Evolutionary conservation across 2,329 filamentous ascomycete genomes (phyloP), one percentile per base, ranked within the genome.

Genomic region (Didymella exigua): DNA sequence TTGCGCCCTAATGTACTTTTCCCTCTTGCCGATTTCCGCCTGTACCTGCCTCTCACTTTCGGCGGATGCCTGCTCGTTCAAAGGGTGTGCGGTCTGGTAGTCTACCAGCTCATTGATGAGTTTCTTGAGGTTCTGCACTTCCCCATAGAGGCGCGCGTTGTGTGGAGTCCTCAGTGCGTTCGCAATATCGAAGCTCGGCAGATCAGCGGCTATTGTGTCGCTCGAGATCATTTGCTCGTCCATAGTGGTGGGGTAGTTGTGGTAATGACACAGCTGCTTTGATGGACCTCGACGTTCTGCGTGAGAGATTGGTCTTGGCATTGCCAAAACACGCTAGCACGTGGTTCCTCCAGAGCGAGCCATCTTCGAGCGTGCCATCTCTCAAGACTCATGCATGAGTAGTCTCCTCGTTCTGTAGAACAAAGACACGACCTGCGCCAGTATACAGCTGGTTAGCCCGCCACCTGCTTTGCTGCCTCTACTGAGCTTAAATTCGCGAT

Each of bases 1-100:
- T 66, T 91, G 88, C 50, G 91, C 88, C 63, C 89, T 86, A 3
- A 98, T 84, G 1, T 86, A 80, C 71, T 95, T 96, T 73, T 96
- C 91, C 50, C 62, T 62, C 58, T 59, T 65, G 38, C 63, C 65
- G 14, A 73, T 67, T 38, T 72, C 65, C 16, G 38, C 58, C 24
- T 57, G 56, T 4, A 63, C 55, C 19, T 65, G 57, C 52, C 63
- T 70, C 14, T 69, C 66, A 1, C 63, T 62, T 40, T 61, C 63
- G 11, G 66, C 59, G 5, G 42, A 41, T 4, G 60, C 47, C 14
- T 67, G 67, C 16, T 57, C 2, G n/a, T 40, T 52, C 31, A 60
- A 55, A 1, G 71, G 70, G 29, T 74, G 62, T 11, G 62, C 65
- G 10, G 62, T 49, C 47, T 72, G 66, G 45, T 68, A 74, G 45